phyloP scores from a whole-genome alignment of 2,329 filamentous ascomycete genomes.

The Neurospora sp. region DNA sequence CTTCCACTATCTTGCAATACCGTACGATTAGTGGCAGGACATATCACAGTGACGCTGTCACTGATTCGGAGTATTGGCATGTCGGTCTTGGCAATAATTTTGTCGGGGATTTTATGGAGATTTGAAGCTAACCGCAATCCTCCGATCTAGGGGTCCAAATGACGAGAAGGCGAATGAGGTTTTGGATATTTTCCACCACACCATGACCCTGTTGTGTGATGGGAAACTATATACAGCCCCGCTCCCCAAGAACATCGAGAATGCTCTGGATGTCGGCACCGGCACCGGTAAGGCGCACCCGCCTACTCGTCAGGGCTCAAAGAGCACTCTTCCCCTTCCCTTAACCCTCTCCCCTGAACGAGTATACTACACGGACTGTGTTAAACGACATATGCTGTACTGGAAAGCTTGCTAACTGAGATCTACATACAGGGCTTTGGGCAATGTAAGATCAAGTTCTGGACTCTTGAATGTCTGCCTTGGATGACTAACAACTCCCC shows the following conservation, averaged over 20 bases:
- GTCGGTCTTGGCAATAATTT: neutral
- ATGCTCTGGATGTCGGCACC: constrained; percentile 1
- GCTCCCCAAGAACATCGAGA: neutral
- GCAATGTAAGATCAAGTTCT: neutral
- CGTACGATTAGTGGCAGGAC: constrained; percentile 8
- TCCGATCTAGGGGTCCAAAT: neutral
- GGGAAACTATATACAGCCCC: neutral
- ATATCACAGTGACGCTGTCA: neutral
- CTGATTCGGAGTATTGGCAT: neutral
- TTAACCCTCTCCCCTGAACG: neutral
- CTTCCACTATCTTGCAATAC: constrained; percentile 8
- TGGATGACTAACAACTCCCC: neutral
- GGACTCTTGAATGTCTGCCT: neutral
- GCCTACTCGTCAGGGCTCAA: neutral
- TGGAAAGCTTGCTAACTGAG: neutral
- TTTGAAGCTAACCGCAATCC: neutral
- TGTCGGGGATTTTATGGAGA: rapidly evolving
- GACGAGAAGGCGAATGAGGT: neutral
- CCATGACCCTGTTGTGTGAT: neutral
- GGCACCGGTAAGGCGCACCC: constrained; percentile 1
- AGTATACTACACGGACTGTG: neutral
- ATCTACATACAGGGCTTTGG: neutral
- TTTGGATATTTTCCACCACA: neutral
- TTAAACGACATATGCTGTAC: neutral
- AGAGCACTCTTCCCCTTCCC: neutral